phyloP scores from a whole-genome alignment of 2,329 filamentous ascomycete species.

The Ascochyta rabiei region DNA sequence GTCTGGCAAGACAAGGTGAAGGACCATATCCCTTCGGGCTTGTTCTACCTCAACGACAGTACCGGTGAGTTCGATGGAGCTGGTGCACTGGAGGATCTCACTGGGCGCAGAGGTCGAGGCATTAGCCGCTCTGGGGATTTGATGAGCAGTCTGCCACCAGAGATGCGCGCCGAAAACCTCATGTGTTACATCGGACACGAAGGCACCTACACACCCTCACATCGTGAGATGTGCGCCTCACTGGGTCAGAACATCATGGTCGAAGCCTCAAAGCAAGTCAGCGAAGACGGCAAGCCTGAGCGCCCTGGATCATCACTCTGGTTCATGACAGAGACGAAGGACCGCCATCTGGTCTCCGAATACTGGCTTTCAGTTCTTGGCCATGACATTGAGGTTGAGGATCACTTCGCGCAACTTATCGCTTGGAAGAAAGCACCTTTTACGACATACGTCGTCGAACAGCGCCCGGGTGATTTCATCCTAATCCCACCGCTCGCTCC shows the following conservation, averaged over 20 bases:
- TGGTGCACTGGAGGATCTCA: constrained; percentile 58
- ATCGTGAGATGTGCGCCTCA: constrained; percentile 97
- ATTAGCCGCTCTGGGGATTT: constrained; percentile 82
- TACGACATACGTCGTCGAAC: constrained; percentile 89
- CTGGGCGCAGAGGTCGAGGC: constrained; percentile 58
- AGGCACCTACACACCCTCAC: constrained; percentile 93
- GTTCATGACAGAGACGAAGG: constrained; percentile 98
- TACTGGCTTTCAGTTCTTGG: constrained; percentile 93
- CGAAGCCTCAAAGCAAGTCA: constrained; percentile 72
- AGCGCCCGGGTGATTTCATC: constrained; percentile 89
- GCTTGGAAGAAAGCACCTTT: constrained; percentile 96
- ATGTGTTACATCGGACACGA: constrained; percentile 99
- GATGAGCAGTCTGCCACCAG: constrained; percentile 86
- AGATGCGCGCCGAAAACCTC: constrained; percentile 92
- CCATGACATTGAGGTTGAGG: constrained; percentile 95
- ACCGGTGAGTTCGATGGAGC: constrained; percentile 64
- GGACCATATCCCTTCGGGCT: constrained; percentile 75
- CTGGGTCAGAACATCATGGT: constrained; percentile 99
- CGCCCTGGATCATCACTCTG: constrained; percentile 89
- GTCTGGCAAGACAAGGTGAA: constrained; percentile 84
- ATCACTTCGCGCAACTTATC: constrained; percentile 93
- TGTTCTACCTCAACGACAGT: constrained; percentile 90
- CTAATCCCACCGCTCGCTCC: constrained; percentile 90
- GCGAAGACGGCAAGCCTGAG: constrained; percentile 71
- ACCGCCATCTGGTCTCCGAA: constrained; percentile 86